phyloP scores from a whole-genome alignment of 1,139 yeast species.

The Kodamaea anthophila region DNA sequence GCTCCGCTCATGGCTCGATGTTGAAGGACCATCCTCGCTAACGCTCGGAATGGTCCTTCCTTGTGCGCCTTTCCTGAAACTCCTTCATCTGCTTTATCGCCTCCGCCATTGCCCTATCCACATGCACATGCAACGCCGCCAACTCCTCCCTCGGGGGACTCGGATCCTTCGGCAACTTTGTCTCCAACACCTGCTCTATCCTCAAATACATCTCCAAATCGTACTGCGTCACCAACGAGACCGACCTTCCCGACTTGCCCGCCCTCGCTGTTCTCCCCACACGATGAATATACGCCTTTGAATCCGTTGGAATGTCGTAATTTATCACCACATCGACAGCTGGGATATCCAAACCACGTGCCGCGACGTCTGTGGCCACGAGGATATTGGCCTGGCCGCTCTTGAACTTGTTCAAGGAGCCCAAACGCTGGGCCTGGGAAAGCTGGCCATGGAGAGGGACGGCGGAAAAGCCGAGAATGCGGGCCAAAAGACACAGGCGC shows the following conservation, averaged over 20 bases:
- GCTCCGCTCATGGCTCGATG: conserved; percentile 3
- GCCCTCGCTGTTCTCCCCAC: conserved; percentile 99
- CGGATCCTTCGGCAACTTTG: conserved; percentile 75
- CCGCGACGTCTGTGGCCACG: conserved; percentile 97
- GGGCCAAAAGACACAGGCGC: conserved; percentile 74
- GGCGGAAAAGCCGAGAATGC: conserved; percentile 80
- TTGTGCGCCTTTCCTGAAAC: conserved; percentile 43
- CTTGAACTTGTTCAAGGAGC: conserved; percentile 88
- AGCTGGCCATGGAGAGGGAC: conserved; percentile 94
- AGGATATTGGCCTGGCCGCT: conserved; percentile 76
- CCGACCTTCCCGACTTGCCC: conserved; percentile 89
- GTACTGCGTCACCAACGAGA: conserved; percentile 89
- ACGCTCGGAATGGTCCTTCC: conserved; percentile 18
- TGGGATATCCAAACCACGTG: conserved; percentile 96
- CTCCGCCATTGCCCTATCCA: conserved; percentile 87
- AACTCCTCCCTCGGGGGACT: conserved; percentile 71
- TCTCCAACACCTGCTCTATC: conserved; percentile 81
- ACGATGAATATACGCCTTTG: conserved; percentile 96
- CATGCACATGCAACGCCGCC: conserved; percentile 74
- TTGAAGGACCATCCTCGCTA: conserved; percentile 16
- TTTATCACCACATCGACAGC: conserved; percentile 88
- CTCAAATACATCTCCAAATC: conserved; percentile 83
- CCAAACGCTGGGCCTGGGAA: conserved; percentile 86
- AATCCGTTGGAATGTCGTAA: conserved; percentile 94
- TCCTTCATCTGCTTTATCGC: conserved; percentile 82